These are phyloP conservation scores for Glaciozyma martinii DNA, from an alignment of 768 basidiomycete species.

Conservation along the genomic window DNA sequence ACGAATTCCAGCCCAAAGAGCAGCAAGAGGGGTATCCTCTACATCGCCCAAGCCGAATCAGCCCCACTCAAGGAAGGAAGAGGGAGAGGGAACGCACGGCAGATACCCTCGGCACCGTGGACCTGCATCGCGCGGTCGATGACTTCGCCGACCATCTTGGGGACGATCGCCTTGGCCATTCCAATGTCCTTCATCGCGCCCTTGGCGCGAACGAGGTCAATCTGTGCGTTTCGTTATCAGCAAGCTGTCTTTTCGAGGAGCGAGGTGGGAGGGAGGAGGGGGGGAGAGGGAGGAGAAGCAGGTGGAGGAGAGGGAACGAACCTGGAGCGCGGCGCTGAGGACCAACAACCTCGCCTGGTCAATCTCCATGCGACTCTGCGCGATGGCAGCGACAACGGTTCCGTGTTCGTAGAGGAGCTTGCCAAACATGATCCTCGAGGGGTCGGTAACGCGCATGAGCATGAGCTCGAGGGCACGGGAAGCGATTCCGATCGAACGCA, in stretches of 20 bases:
- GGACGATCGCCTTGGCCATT: conserved; percentile 96
- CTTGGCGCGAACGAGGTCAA: conserved; percentile 83
- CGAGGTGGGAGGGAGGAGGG: background rate
- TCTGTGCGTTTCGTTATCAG: conserved; percentile 44
- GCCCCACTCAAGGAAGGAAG: background rate
- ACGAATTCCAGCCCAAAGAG: conserved; percentile 65
- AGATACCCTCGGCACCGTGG: conserved; percentile 67
- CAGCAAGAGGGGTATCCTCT: conserved; percentile 77
- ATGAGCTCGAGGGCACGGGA: conserved; percentile 74
- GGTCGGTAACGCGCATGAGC: conserved; percentile 87
- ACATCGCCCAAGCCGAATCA: background rate
- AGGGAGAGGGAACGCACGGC: background rate
- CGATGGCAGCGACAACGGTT: conserved; percentile 78
- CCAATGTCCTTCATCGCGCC: conserved; percentile 96
- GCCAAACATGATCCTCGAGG: conserved; percentile 82
- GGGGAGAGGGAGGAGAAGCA: too few relatives aligned
- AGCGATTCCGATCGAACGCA: conserved; percentile 90
- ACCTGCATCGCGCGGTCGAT: conserved; percentile 94
- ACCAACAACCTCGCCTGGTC: conserved; percentile 81
- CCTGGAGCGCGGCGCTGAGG: conserved; percentile 81
- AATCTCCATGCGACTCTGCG: conserved; percentile 84
- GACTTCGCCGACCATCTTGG: conserved; percentile 75
- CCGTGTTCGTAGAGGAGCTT: conserved; percentile 87
- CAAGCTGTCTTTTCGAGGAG: background rate
- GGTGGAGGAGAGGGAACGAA: conserved; percentile 24